Percentiles rank a stretch among this genome's conserved stretches.
phyloP scores from a whole-genome alignment of 2,329 filamentous ascomycete species.

The Lachnellula occidentalis region DNA sequence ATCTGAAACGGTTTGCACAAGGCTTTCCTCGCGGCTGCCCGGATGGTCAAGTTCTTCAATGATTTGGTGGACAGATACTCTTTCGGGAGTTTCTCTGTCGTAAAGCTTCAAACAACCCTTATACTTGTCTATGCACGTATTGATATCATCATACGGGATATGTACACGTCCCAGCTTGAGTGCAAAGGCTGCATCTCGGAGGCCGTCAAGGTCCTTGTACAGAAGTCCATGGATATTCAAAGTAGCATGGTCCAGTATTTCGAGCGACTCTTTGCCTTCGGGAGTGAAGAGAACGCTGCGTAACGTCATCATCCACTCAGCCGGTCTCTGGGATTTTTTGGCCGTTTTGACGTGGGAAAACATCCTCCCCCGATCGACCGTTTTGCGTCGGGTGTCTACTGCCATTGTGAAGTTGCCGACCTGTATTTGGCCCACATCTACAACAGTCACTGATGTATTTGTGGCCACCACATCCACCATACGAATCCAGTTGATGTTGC shows the following conservation, averaged over 20 bases:
- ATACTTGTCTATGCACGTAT: slow-evolving; percentile 53
- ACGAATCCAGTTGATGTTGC: slow-evolving; percentile 81
- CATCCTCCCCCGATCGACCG: slow-evolving; percentile 82
- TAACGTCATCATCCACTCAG: slow-evolving; percentile 88
- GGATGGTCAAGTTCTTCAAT: slow-evolving; percentile 67
- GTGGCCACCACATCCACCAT: slow-evolving; percentile 84
- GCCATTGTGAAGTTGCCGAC: slow-evolving; percentile 79
- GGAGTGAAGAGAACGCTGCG: slow-evolving; percentile 86
- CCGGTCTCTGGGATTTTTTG: slow-evolving; percentile 62
- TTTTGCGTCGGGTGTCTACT: slow-evolving; percentile 86
- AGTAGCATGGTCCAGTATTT: slow-evolving; percentile 81
- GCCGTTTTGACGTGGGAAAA: slow-evolving; percentile 73
- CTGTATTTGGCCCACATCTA: slow-evolving; percentile 79
- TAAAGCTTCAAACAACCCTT: slow-evolving; percentile 38
- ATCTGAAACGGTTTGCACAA: slow-evolving; percentile 81
- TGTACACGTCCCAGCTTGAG: slow-evolving; percentile 88
- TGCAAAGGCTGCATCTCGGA: slow-evolving; percentile 84
- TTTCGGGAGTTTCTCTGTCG: slow-evolving; percentile 35
- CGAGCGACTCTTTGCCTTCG: slow-evolving; percentile 76
- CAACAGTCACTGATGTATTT: slow-evolving; percentile 69
- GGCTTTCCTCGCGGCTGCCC: slow-evolving; percentile 51
- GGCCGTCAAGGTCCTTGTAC: slow-evolving; percentile 76
- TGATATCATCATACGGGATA: slow-evolving; percentile 83
- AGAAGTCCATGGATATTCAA: slow-evolving; percentile 89
- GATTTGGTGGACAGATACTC: slow-evolving; percentile 66